Evolutionary conservation across 2,329 filamentous ascomycete genomes (phyloP).

Genomic region (Nemania sp.): DNA sequence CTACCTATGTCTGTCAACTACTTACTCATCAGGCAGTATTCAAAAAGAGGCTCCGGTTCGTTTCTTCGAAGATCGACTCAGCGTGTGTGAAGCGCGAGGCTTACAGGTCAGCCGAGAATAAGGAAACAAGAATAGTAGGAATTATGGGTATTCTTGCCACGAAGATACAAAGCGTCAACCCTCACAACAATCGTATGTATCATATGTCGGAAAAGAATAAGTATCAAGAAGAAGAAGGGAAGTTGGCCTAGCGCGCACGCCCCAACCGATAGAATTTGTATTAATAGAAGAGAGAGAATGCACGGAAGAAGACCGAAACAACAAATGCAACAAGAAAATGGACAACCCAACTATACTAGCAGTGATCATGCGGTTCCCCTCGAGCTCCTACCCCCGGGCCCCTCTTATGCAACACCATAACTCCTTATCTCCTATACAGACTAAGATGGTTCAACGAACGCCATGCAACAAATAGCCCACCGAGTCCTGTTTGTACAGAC

Average conservation of each 20-base stretch:
- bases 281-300: neutral
- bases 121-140: too few relatives aligned
- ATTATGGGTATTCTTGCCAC: too few relatives aligned
- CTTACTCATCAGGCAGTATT: neutral
- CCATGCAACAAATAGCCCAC: neutral
- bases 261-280: neutral
- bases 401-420: slow-evolving; percentile 17
- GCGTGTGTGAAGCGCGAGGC: too few relatives aligned
- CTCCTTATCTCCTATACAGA: slow-evolving; percentile 12
- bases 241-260: neutral
- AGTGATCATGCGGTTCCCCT: neutral
- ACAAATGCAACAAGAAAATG: neutral
- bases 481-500: neutral
- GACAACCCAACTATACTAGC: neutral
- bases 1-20: too few relatives aligned
- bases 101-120: too few relatives aligned
- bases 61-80: neutral
- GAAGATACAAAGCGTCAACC: too few relatives aligned
- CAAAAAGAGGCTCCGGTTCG: neutral
- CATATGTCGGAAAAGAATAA: too few relatives aligned
- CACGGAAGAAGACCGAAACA: neutral
- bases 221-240: neutral
- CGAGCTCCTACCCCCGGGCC: neutral
- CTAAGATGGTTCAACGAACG: slow-evolving; percentile 4
- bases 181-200: too few relatives aligned